phyloP scores from a whole-genome alignment of 192 early-diverging fungal genomes.

The Paraglomus brasilianum region DNA sequence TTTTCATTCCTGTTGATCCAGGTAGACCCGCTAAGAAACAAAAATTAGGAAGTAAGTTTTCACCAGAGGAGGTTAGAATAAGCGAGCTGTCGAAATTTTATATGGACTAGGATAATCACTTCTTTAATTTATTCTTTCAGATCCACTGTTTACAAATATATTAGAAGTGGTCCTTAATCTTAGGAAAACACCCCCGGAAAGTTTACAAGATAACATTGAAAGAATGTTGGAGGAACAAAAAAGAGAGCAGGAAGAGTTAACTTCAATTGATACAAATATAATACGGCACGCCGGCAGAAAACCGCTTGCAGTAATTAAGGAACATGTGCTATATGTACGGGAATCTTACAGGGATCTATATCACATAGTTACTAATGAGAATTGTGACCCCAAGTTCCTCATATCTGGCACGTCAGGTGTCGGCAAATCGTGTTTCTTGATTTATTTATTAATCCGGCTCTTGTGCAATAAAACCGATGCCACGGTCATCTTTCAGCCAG shows the following conservation, averaged over 20 bases:
- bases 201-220: slow-evolving; percentile 14
- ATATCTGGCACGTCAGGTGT: slow-evolving; percentile 27
- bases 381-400: slow-evolving; percentile 1
- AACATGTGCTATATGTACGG: not conserved
- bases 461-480: not conserved
- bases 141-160: slow-evolving; percentile 8
- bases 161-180: slow-evolving; percentile 9
- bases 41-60: slow-evolving; percentile 20
- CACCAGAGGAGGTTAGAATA: slow-evolving; percentile 1
- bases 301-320: slow-evolving; percentile 5
- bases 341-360: slow-evolving; percentile 8
- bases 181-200: not conserved
- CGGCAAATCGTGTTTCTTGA: slow-evolving; percentile 15
- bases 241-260: slow-evolving; percentile 6
- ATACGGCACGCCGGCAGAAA: not conserved
- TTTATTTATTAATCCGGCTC: slow-evolving; percentile 20
- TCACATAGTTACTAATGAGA: not conserved
- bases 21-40: not conserved
- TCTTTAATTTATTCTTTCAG: slow-evolving; percentile 8
- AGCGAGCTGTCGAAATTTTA: not conserved
- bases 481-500: not conserved
- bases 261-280: not conserved
- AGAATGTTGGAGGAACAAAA: slow-evolving; percentile 5
- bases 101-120: not conserved
- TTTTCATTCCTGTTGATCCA: not conserved